Base-by-base conservation (phyloP, 2,329 filamentous ascomycete genomes). In the Trichoderma pleuroti region DNA sequence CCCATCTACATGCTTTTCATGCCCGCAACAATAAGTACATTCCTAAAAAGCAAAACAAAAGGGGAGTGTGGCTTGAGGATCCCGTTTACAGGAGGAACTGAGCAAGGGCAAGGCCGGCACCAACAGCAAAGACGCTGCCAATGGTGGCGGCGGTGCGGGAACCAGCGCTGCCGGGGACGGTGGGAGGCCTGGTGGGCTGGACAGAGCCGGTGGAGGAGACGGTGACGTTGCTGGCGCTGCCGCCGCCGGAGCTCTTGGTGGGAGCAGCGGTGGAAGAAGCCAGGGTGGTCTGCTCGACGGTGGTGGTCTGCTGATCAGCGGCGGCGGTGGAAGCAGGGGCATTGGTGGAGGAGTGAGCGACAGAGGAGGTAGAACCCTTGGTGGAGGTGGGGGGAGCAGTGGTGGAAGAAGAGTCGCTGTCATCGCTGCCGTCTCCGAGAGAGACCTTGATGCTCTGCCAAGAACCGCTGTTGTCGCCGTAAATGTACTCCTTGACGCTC, bases 361-460 rank as follows among this genome's bases (percentile, higher is more conserved):
- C 68, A 21, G 69, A 52, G 28, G 70, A 60, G 9, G 63, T 54
- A 61, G 70, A 72, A 2, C 70, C 61, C 68, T 71, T 72, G 67
- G 70, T 61, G 42, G 70, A 63, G n/a, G 72, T 24, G 14, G 42
- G 36, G 68, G 67, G 30, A 42, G 72, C 42, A 12, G 69, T 63
- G 21, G 70, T 62, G 28, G 70, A 70, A 24, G 61, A 21, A 28
- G 26, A 54, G 59, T 42, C 68, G 68, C 57, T 73, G 26, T 71
- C 67, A 62, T 72, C 72, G 60, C 73, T 72, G 73, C 75, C 77
- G 72, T 80, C 77, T 65, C 79, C 82, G 73, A 81, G 82, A 75
- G 75, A 80, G 66, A 89, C 80, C 74, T 84, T 78, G 82, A 89
- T 88, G 82, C 83, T 86, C 75, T 82, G 71, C 79, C 81, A 85